phyloP scores from a whole-genome alignment of 768 basidiomycete species.

The Lactarius sp. region DNA sequence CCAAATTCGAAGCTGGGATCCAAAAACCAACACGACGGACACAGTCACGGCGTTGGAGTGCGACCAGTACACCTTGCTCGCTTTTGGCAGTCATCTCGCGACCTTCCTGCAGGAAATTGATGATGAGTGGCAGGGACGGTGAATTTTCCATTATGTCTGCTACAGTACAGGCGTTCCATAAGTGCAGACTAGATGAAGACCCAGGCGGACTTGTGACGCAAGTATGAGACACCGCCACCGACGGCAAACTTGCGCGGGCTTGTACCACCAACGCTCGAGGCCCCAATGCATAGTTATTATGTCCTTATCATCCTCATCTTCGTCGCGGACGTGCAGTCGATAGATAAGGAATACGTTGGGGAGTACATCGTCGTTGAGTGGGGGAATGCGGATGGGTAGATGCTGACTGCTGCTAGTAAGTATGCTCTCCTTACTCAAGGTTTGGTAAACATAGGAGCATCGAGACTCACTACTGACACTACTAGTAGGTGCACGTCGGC shows the following conservation, averaged over 20 bases:
- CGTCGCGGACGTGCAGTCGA: conserved; percentile 25
- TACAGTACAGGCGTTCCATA: background rate
- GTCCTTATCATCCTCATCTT: background rate
- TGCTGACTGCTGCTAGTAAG: background rate
- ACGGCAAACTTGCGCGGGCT: no score
- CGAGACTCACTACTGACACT: background rate
- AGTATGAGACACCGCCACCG: background rate
- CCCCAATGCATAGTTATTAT: background rate
- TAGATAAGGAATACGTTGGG: background rate
- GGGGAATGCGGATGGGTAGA: background rate
- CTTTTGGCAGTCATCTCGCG: background rate
- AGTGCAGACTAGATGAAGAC: background rate
- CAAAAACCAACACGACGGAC: background rate
- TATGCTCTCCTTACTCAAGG: background rate
- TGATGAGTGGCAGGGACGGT: background rate
- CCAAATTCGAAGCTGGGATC: background rate
- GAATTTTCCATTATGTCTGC: background rate
- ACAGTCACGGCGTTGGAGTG: background rate
- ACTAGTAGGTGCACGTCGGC: no score
- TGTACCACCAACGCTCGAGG: background rate
- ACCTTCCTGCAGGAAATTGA: background rate
- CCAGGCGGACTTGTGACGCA: background rate
- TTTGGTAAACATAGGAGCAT: background rate
- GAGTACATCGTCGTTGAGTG: background rate
- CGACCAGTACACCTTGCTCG: background rate